Conservation (phyloP, 2,329 filamentous ascomycete genomes). For the Microdochium paspali region DNA sequence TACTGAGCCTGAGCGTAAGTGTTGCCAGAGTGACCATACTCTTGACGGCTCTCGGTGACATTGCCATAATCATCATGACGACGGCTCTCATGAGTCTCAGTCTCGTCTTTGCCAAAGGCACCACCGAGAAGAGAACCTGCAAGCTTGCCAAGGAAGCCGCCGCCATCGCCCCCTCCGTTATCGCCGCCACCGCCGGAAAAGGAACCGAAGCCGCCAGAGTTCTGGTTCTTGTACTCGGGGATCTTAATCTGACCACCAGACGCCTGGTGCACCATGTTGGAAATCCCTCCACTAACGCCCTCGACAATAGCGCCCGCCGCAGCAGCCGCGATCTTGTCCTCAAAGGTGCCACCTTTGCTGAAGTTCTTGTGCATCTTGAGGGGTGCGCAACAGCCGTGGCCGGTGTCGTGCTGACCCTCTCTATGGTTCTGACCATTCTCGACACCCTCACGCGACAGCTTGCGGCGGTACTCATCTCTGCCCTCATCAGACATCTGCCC, state of each 20-base stretch:
- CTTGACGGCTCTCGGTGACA: constrained; percentile 49
- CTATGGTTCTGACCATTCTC: constrained; percentile 74
- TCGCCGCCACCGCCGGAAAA: constrained; percentile 10
- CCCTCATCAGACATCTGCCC: constrained; percentile 49
- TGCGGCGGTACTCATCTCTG: constrained; percentile 58
- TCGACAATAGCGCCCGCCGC: constrained; percentile 48
- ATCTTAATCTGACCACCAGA: constrained; percentile 29
- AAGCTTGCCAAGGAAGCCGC: constrained; percentile 60
- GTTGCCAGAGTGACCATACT: constrained; percentile 49
- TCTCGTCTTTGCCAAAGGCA: constrained; percentile 45
- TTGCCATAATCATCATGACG: constrained; percentile 50
- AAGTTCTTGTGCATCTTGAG: constrained; percentile 67
- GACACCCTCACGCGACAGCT: constrained; percentile 73
- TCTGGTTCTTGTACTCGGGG: constrained; percentile 15
- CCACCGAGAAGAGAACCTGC: constrained; percentile 59
- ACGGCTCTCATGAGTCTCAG: constrained; percentile 41
- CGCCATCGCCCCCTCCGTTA: constrained; percentile 41
- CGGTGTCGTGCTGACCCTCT: constrained; percentile 71
- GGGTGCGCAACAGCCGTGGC: constrained; percentile 74
- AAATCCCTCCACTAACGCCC: constrained; percentile 45
- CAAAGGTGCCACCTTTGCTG: constrained; percentile 33
- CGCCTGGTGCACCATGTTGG: constrained; percentile 33
- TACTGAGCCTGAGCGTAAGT: constrained; percentile 54
- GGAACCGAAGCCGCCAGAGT: constrained; percentile 2
- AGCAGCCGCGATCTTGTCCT: constrained; percentile 46